Percentiles rank a stretch among this genome's conserved stretches.
Evolutionary conservation across 192 early-diverging fungal species (phyloP).

Genomic region (Thamnidium elegans): DNA sequence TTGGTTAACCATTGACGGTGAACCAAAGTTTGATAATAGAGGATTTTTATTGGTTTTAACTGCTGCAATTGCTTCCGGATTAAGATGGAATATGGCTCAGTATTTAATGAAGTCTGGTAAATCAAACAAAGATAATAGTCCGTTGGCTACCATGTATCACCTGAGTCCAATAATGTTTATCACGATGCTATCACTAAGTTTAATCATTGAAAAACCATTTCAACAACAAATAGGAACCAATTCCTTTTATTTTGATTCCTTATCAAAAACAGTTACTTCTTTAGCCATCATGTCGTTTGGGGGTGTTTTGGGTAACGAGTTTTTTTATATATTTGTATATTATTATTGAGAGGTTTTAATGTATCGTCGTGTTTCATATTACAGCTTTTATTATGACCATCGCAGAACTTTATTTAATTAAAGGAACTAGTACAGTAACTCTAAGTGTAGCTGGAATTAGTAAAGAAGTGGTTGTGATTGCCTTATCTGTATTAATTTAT

Average conservation of each 20-base stretch:
- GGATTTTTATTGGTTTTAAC: constrained; percentile 58
- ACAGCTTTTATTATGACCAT: constrained; percentile 74
- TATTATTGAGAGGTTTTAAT: not conserved
- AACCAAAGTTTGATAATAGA: constrained; percentile 57
- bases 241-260: constrained; percentile 52
- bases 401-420: constrained; percentile 72
- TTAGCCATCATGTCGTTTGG: constrained; percentile 51
- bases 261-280: constrained; percentile 38
- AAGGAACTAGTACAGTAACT: constrained; percentile 68
- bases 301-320: constrained; percentile 57
- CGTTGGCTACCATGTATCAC: constrained; percentile 72
- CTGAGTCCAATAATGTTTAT: constrained; percentile 77
- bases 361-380: not conserved
- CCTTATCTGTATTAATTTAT: constrained; percentile 64
- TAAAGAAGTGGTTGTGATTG: constrained; percentile 74
- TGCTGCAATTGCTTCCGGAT: constrained; percentile 71
- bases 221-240: constrained; percentile 37
- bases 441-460: constrained; percentile 72
- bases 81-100: constrained; percentile 81
- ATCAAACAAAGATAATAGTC: constrained; percentile 70
- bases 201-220: constrained; percentile 59
- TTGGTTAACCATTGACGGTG: constrained; percentile 67
- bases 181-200: constrained; percentile 55
- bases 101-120: constrained; percentile 65
- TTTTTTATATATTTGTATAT: too few relatives aligned